Conservation (phyloP, 1,284 basidiomycete species). For the Puccinia horiana region DNA sequence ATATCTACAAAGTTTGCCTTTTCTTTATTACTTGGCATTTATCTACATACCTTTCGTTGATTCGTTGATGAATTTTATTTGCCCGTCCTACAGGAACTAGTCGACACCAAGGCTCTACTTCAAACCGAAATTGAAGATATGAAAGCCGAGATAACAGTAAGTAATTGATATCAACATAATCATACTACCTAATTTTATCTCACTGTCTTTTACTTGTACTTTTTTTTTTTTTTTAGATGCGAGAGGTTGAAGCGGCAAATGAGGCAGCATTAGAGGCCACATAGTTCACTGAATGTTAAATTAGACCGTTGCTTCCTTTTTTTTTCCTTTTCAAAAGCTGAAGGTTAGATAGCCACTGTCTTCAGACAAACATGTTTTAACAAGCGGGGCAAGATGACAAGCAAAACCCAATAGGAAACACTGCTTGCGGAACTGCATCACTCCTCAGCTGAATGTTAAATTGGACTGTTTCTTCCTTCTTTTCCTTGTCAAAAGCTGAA, state of each 20-base stretch:
- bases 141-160: conserved; percentile 40
- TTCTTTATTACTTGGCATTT: neutral
- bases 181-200: neutral
- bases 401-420: too few species aligned
- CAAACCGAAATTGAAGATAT: conserved; percentile 33
- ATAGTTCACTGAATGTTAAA: neutral
- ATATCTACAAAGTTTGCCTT: conserved; percentile 40
- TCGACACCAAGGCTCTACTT: conserved; percentile 11
- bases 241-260: conserved; percentile 30
- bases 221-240: conserved; percentile 21
- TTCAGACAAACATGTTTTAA: neutral
- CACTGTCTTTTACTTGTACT: neutral
- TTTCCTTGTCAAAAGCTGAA: neutral
- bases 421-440: too few species aligned
- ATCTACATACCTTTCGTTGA: neutral
- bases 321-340: neutral
- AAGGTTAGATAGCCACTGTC: neutral
- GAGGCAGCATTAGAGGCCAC: conserved; percentile 27
- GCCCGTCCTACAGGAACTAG: conserved; percentile 6
- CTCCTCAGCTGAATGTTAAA: neutral
- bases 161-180: neutral
- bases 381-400: neutral
- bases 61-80: neutral
- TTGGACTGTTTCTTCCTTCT: neutral
- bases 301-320: neutral